These are phyloP conservation scores for Neurospora sublineolata DNA, from an alignment of 495 filamentous ascomycete species.

Conservation along the genomic window DNA sequence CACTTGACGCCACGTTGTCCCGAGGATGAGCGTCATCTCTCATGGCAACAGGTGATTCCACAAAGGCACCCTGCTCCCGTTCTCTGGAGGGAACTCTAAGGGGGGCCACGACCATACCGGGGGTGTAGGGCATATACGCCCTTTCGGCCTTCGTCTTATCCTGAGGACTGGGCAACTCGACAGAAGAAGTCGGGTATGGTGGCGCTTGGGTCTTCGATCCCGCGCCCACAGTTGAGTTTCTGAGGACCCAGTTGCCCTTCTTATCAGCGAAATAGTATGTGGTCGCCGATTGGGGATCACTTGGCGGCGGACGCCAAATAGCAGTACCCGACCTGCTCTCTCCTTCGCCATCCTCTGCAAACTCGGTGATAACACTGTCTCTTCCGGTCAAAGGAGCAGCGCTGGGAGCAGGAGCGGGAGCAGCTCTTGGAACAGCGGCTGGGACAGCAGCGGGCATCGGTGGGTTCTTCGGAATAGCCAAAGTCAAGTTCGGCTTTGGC, in stretches of 20 bases:
- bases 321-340: slow-evolving; percentile 19
- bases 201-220: not conserved
- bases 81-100: slow-evolving; percentile 13
- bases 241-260: slow-evolving; percentile 34
- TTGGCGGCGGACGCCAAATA: slow-evolving; percentile 31
- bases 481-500: slow-evolving; percentile 22
- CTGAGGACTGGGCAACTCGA: slow-evolving; percentile 28
- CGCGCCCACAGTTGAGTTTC: slow-evolving; percentile 11
- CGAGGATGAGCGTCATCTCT: not conserved
- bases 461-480: slow-evolving; percentile 19
- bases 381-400: slow-evolving; percentile 9
- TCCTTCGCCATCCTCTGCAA: slow-evolving; percentile 35
- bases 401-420: slow-evolving; percentile 5
- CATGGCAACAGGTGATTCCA: slow-evolving; percentile 5
- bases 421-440: not conserved
- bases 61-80: slow-evolving; percentile 7
- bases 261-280: slow-evolving; percentile 33
- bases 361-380: slow-evolving; percentile 34
- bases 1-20: slow-evolving; percentile 2
- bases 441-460: not conserved
- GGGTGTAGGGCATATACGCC: slow-evolving; percentile 13
- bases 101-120: slow-evolving; percentile 15
- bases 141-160: slow-evolving; percentile 31
- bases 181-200: not conserved
- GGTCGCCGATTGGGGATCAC: slow-evolving; percentile 26